Evolutionary conservation across 2,329 filamentous ascomycete genomes (phyloP).

Genomic region (Thielaviopsis punctulata): DNA sequence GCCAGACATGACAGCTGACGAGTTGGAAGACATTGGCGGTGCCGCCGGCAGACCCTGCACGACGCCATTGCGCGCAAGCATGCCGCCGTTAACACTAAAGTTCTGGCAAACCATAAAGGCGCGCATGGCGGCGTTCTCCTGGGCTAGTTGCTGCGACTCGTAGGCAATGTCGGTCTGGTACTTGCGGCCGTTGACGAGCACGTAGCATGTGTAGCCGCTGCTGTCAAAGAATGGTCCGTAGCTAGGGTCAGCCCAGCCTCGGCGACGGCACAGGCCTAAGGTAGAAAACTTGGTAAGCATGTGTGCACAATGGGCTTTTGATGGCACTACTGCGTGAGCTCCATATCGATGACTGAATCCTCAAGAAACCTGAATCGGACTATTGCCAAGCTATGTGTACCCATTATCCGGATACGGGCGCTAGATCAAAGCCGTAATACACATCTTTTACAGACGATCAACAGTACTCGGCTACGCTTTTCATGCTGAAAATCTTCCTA

Average conservation of each 20-base stretch:
- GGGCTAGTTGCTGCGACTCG: constrained; percentile 64
- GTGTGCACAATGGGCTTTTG: not conserved
- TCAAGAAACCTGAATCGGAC: not conserved
- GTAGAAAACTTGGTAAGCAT: not conserved
- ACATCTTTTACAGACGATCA: too few species aligned
- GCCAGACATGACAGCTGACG: constrained; percentile 29
- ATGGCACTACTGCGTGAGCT: not conserved
- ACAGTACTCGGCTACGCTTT: too few species aligned
- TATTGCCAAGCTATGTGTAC: too few species aligned
- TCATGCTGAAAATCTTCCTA: too few species aligned
- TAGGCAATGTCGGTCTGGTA: constrained; percentile 84
- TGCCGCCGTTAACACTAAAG: constrained; percentile 92
- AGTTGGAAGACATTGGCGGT: constrained; percentile 27
- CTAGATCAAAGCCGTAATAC: not conserved
- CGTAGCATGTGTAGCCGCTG: constrained; percentile 71
- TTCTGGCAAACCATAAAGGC: constrained; percentile 97
- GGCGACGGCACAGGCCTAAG: constrained; percentile 79
- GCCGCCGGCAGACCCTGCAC: constrained; percentile 46
- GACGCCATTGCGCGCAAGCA: constrained; percentile 55
- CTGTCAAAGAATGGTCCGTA: constrained; percentile 67
- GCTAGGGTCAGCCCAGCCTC: constrained; percentile 79
- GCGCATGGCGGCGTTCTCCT: constrained; percentile 86
- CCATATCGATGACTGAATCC: too few species aligned
- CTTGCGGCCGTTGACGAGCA: constrained; percentile 89
- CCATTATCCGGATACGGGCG: not conserved